Evolutionary conservation across 371 early-diverging fungal species (phyloP), one percentile per base, ranked within the genome.

Genomic region (Circinella umbellata): DNA sequence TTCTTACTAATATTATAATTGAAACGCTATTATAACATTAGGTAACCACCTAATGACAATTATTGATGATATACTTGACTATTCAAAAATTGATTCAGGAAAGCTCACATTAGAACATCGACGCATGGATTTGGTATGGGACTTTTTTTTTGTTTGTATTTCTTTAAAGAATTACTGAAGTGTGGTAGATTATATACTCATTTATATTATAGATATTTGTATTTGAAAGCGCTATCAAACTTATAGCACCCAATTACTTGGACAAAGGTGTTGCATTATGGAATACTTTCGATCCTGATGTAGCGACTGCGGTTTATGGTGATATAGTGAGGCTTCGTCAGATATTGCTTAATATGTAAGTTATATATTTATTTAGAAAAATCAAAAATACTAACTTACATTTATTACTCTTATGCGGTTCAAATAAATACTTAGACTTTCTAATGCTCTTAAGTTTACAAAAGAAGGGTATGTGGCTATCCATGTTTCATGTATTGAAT

Each of bases 1-100:
- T 47, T 1, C 47, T 47, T 47, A 47, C 15, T 47, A 15, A 47
- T 9, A 9, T 47, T 47, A 9, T 11, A 15, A 15, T 47, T 47
- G 15, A 47, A 47, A 47, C 47, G 47, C 3, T 47, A 15, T 11
- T 47, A 11, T 49, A 38, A 6, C 14, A 61, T 49, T 55, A 73
- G 73, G 73, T 51, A 78, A 85, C 61, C 78, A 78, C n/a, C 73
- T 86, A 36, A 72, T 86, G 70, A 77, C 81, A 3, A 72, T 89
- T 15, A 81, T 89, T 42, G 84, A 87, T 67, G 87, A 89, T 70
- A 86, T 89, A 35, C 71, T 89, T n/a, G 89, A 89, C 67, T 83
- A 80, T 68, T 81, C 84, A 18, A 88, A 86, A 73, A 76, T 89
- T 20, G 89, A 89, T 70, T 81, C 86, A 34, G 86, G 85, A 9